Evolutionary conservation across 306 rosid genomes (phyloP).

Genomic region (Inga leiocalycina): DNA sequence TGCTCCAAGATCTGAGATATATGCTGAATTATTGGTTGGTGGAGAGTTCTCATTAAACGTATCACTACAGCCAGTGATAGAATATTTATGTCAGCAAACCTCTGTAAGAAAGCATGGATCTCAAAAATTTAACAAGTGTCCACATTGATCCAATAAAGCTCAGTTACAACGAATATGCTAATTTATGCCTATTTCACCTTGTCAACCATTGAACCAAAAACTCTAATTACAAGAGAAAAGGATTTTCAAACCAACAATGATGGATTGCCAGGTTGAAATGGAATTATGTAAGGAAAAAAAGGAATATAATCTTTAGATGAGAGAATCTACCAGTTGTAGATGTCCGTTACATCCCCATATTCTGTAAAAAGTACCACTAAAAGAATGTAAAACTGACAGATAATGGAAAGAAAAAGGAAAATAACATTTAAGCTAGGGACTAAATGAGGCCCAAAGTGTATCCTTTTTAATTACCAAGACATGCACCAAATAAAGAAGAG

Average conservation of each 20-base stretch:
- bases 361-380: constrained; percentile 49
- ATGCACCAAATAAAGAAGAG: not conserved
- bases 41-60: constrained; percentile 96
- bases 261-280: constrained; percentile 23
- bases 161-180: constrained; percentile 7
- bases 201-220: constrained; percentile 18
- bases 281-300: constrained; percentile 7
- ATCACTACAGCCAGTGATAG: constrained; percentile 63
- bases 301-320: constrained; percentile 21
- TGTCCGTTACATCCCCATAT: constrained; percentile 93
- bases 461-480: constrained; percentile 2
- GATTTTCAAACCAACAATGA: constrained; percentile 1
- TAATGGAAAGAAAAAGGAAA: not conserved
- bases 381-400: constrained; percentile 30
- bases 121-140: not conserved
- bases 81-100: constrained; percentile 26
- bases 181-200: not conserved
- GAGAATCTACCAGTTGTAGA: constrained; percentile 79
- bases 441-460: not conserved
- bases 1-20: constrained; percentile 87
- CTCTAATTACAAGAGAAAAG: not conserved
- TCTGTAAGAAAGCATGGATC: constrained; percentile 25
- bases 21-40: constrained; percentile 74
- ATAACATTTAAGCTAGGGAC: not conserved
- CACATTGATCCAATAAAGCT: constrained; percentile 11